A percentile compares a stretch with the other conserved stretches of the same genome.
phyloP scores from a whole-genome alignment of 2,329 filamentous ascomycete genomes.

The Colletotrichum sp. region DNA sequence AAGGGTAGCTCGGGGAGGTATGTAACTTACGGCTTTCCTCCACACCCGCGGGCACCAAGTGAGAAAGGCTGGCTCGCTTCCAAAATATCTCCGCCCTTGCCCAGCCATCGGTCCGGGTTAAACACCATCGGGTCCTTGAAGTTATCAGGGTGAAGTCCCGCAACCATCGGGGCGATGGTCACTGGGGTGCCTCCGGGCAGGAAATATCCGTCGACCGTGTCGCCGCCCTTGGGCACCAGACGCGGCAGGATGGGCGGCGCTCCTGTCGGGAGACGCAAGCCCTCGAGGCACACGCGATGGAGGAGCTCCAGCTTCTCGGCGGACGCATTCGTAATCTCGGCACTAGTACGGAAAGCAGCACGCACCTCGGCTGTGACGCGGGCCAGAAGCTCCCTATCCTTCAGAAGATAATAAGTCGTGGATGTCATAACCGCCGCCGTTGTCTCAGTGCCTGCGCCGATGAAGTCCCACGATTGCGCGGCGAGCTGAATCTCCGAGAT shows the following conservation, averaged over 20 bases:
- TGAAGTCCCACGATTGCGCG: background rate
- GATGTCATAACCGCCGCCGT: background rate
- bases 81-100: background rate
- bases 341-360: background rate
- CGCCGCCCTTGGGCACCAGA: background rate
- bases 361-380: background rate
- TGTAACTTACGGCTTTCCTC: background rate
- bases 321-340: background rate
- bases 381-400: background rate
- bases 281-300: background rate
- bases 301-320: background rate
- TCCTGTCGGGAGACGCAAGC: background rate
- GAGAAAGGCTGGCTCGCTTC: background rate
- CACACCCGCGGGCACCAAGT: background rate
- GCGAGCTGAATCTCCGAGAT: background rate
- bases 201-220: background rate
- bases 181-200: background rate
- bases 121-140: background rate
- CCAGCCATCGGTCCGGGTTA: background rate
- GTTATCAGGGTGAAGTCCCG: background rate
- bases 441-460: background rate
- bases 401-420: background rate
- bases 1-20: fast-evolving
- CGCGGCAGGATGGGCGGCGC: background rate
- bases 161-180: background rate